Conservation (phyloP, 1,284 basidiomycete genomes). For the Austropuccinia psidii region DNA sequence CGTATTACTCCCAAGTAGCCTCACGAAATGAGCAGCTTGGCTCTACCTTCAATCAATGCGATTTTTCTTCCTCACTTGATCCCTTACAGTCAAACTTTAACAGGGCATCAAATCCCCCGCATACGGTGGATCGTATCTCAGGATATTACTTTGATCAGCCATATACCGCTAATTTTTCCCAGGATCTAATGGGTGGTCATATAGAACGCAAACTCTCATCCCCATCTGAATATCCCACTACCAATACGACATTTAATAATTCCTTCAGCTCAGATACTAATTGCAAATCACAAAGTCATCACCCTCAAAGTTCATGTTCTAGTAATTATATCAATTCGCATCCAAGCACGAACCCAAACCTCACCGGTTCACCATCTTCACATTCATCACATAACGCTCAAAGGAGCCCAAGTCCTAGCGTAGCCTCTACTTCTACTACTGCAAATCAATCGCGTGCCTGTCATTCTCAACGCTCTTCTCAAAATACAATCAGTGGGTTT, state of each 20-base stretch:
- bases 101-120: background rate
- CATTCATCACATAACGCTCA: conserved; percentile 10
- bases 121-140: background rate
- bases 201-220: background rate
- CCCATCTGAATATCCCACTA: background rate
- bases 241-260: background rate
- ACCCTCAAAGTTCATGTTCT: background rate
- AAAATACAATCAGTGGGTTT: conserved; percentile 8
- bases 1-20: background rate
- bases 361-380: conserved; percentile 14
- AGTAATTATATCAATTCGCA: too few relatives aligned
- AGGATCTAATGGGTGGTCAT: background rate
- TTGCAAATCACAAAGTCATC: background rate
- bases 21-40: background rate
- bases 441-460: background rate
- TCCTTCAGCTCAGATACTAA: background rate
- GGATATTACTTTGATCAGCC: conserved; percentile 6
- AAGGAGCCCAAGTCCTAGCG: conserved; percentile 29
- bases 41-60: conserved; percentile 1
- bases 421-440: conserved; percentile 29
- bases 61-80: background rate
- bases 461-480: conserved; percentile 19
- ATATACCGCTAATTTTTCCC: background rate
- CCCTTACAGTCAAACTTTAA: background rate
- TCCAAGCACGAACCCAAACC: background rate